Conservation (phyloP, 2,329 filamentous ascomycete genomes). For the Trichoderma guizhouense region DNA sequence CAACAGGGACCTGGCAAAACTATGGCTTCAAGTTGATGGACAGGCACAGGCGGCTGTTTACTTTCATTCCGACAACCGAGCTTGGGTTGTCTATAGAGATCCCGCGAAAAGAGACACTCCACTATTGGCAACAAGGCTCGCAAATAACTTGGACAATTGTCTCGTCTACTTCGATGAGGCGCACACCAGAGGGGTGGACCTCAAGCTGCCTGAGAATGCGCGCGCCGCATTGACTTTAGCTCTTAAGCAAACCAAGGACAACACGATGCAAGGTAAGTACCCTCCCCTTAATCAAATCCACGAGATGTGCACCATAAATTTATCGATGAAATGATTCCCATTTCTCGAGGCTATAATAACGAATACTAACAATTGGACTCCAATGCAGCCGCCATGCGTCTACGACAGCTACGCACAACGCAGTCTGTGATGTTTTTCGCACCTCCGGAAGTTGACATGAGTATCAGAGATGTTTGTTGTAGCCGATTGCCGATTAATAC, state of each 20-base stretch:
- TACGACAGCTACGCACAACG: slow-evolving; percentile 54
- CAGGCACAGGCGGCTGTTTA: slow-evolving; percentile 50
- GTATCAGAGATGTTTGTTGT: slow-evolving; percentile 47
- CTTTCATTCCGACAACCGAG: slow-evolving; percentile 41
- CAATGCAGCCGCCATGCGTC: slow-evolving; percentile 57
- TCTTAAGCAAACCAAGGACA: slow-evolving; percentile 56
- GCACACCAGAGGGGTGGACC: slow-evolving; percentile 59
- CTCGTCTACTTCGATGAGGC: slow-evolving; percentile 49
- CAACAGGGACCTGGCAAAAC: slow-evolving; percentile 46
- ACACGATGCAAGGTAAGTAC: slow-evolving; percentile 54
- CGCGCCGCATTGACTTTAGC: slow-evolving; percentile 55
- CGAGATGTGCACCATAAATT: no score
- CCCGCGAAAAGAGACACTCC: slow-evolving; percentile 43
- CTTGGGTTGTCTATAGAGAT: slow-evolving; percentile 22
- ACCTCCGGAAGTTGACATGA: slow-evolving; percentile 59
- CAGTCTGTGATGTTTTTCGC: slow-evolving; percentile 56
- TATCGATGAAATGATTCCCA: no score
- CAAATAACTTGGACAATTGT: slow-evolving; percentile 48
- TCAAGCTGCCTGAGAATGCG: slow-evolving; percentile 49
- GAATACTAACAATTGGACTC: not conserved
- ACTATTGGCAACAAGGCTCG: slow-evolving; percentile 52
- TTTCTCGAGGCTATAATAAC: no score
- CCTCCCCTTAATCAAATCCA: no score
- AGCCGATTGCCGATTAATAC: not conserved
- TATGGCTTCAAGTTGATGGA: slow-evolving; percentile 48